Conservation (phyloP, 2,329 filamentous ascomycete species). For the Elsinoe ampelina region DNA sequence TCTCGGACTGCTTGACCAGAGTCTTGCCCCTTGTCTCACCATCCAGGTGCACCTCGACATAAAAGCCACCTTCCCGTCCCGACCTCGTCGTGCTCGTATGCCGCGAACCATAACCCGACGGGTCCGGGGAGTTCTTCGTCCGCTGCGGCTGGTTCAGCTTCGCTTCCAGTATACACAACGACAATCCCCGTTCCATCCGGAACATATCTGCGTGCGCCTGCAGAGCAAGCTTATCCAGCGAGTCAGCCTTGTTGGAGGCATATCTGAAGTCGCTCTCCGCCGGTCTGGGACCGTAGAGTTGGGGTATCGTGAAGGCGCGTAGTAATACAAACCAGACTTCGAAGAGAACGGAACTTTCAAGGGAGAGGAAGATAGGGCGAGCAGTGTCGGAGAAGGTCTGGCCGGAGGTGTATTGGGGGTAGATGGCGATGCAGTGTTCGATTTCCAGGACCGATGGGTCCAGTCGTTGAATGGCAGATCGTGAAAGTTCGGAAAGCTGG, state of each 20-base stretch:
- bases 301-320: conserved; percentile 82
- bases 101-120: conserved; percentile 1
- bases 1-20: conserved; percentile 59
- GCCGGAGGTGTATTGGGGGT: conserved; percentile 77
- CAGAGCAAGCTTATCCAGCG: conserved; percentile 20
- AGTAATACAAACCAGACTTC: conserved; percentile 95
- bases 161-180: conserved; percentile 49
- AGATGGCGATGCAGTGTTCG: conserved; percentile 90
- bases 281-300: conserved; percentile 66
- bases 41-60: conserved; percentile 70
- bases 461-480: conserved; percentile 82
- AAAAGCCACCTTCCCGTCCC: conserved; percentile 46
- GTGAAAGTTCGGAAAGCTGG: conserved; percentile 77
- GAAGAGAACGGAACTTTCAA: conserved; percentile 82
- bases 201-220: conserved; percentile 50
- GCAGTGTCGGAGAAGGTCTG: conserved; percentile 61
- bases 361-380: conserved; percentile 78
- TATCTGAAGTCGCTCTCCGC: conserved; percentile 31
- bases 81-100: conserved; percentile 12
- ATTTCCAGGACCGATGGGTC: conserved; percentile 85
- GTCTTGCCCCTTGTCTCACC: conserved; percentile 71
- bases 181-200: conserved; percentile 53
- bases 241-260: conserved; percentile 13
- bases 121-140: conserved; percentile 9
- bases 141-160: conserved; percentile 14